A percentile compares a stretch with the other conserved stretches of the same genome.
phyloP scores from a whole-genome alignment of 1,284 basidiomycete species.

The Microbotryum lychnidis-dioicae region DNA sequence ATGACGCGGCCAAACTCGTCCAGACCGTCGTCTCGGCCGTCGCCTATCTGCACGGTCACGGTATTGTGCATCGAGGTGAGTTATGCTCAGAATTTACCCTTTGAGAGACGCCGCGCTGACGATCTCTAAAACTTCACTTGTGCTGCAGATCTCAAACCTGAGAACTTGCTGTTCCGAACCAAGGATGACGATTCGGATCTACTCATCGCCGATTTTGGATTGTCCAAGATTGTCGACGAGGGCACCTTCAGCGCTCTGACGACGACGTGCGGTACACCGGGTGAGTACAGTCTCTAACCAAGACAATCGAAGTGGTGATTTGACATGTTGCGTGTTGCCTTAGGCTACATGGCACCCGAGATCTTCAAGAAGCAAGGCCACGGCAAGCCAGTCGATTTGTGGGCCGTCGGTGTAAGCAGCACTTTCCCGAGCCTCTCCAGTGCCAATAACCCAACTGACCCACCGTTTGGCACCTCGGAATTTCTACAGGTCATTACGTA shows the following conservation, averaged over 20 bases:
- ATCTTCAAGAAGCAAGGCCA: constrained; percentile 96
- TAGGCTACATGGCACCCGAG: constrained; percentile 89
- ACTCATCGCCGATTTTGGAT: constrained; percentile 95
- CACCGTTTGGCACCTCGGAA: background rate
- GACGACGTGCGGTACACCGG: constrained; percentile 89
- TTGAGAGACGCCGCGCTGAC: no score
- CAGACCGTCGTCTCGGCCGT: constrained; percentile 80
- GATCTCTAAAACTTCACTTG: background rate
- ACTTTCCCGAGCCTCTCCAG: background rate
- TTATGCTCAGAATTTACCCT: background rate
- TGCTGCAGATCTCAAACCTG: constrained; percentile 77
- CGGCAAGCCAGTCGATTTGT: constrained; percentile 71
- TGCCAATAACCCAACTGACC: background rate
- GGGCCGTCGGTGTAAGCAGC: constrained; percentile 92
- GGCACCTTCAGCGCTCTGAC: constrained; percentile 80
- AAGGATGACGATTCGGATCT: constrained; percentile 85
- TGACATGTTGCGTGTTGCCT: background rate
- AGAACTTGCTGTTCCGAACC: constrained; percentile 90
- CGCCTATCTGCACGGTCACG: constrained; percentile 81
- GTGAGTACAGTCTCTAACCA: constrained; percentile 41
- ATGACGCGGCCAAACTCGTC: constrained; percentile 83
- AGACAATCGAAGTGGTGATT: no score
- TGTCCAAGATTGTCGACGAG: constrained; percentile 64
- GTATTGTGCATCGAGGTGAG: constrained; percentile 88
- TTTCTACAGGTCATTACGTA: constrained; percentile 14